Percentiles rank a stretch among this genome's conserved stretches.
Evolutionary conservation across 2,329 filamentous ascomycete genomes (phyloP).

Genomic region (Harringtonia lauricola): DNA sequence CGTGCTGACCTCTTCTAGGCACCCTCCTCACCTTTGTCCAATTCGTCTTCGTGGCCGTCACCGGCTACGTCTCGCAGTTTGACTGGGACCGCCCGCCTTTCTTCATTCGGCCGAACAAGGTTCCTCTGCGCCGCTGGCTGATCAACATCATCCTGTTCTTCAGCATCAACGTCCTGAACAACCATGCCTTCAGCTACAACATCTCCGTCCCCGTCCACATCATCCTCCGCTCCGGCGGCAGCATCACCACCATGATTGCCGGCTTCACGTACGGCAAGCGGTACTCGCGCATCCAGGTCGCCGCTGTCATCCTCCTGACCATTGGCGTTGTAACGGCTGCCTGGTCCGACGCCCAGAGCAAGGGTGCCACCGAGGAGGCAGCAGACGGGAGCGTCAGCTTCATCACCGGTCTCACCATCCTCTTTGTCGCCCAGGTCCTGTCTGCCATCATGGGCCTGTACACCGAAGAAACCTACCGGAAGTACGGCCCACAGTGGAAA

Average conservation of each 20-base stretch:
- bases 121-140: slow-evolving; percentile 76
- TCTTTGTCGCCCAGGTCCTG: slow-evolving; percentile 79
- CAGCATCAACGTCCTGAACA: slow-evolving; percentile 89
- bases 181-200: slow-evolving; percentile 93
- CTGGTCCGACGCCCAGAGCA: slow-evolving; percentile 77
- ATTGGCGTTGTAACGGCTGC: slow-evolving; percentile 79
- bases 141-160: slow-evolving; percentile 88
- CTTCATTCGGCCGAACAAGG: slow-evolving; percentile 64
- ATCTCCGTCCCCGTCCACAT: slow-evolving; percentile 97
- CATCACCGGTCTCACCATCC: slow-evolving; percentile 63
- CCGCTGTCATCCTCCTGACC: slow-evolving; percentile 75
- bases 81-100: slow-evolving; percentile 56
- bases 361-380: slow-evolving; percentile 40
- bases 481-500: slow-evolving; percentile 82
- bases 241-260: slow-evolving; percentile 90
- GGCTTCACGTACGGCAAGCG: slow-evolving; percentile 77
- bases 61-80: slow-evolving; percentile 66
- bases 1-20: slow-evolving; percentile 34
- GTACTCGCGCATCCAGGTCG: slow-evolving; percentile 69
- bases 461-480: slow-evolving; percentile 79
- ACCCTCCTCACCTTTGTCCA: slow-evolving; percentile 83
- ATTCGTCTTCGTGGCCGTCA: slow-evolving; percentile 71
- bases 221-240: slow-evolving; percentile 87
- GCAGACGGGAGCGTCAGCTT: slow-evolving; percentile 29
- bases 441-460: slow-evolving; percentile 94